Base-by-base conservation (phyloP, 768 basidiomycete species). In the Gymnopilus junonius region DNA sequence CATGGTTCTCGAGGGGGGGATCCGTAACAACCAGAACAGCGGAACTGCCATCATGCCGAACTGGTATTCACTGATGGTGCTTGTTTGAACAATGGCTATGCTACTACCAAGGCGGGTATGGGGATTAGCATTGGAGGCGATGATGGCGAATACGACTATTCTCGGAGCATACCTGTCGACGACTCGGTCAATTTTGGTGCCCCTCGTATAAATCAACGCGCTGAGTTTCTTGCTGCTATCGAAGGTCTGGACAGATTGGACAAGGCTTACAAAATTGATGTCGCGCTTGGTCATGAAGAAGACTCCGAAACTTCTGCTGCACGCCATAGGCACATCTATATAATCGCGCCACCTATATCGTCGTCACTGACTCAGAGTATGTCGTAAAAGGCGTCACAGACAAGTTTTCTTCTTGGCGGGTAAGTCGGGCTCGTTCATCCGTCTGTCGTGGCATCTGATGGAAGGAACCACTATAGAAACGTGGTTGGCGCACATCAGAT, bases 281-380 rank as follows among this genome's bases (percentile, higher is more conserved):
- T 8, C 17, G 27, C 25, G 25, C 11, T 34, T n/a, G 32, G 20
- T 42, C 40, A 27, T 4, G 37, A 55, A 23, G 51, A 40, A 17
- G 34, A 55, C 23, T 35, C 29, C 32, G 14, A 35, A 20, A 20
- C 40, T n/a, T 42, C 8, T 23, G 25, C 59, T 58, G 17, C 48
- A 34, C 39, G 60, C 8, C 8, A 45, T 31, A 20, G 32, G 21
- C 35, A 51, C 11, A 35, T 8, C 17, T 29, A n/a, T n/a, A n/a
- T n/a, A n/a, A 21, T 6, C 32, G 62, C 62, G 29, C 70, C 56
- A 39, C 69, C 14, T 59, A 58, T 21, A 42, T 63, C 50, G 51
- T 63, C 42, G 58, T 59, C 17, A 45, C 63, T 11, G 63, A 64
- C 31, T 64, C 63, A 8, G 63, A 64, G 43, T 64, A 64, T 20